Percentiles rank a stretch among this genome's conserved stretches.
phyloP scores from a whole-genome alignment of 2,329 filamentous ascomycete species.

The Colletotrichum salicis region DNA sequence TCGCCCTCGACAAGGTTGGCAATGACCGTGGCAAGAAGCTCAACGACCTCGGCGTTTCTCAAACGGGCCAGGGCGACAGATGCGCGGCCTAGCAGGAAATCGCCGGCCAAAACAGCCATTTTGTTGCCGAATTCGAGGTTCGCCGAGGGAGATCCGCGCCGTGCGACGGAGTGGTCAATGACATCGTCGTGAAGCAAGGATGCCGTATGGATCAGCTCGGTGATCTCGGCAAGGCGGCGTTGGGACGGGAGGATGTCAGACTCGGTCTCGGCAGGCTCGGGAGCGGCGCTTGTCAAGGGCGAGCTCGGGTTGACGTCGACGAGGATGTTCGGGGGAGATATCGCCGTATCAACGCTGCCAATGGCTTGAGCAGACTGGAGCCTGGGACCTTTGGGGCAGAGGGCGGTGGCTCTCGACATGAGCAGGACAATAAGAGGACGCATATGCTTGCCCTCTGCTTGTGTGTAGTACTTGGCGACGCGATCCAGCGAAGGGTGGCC shows the following conservation, averaged over 20 bases:
- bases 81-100: slow-evolving; percentile 91
- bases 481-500: slow-evolving; percentile 95
- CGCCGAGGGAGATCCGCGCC: slow-evolving; percentile 85
- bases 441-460: slow-evolving; percentile 96
- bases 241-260: slow-evolving; percentile 90
- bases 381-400: slow-evolving; percentile 70
- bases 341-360: slow-evolving; percentile 61
- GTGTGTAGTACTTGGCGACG: slow-evolving; percentile 97
- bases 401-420: slow-evolving; percentile 93
- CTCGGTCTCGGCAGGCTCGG: slow-evolving; percentile 51
- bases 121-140: slow-evolving; percentile 98
- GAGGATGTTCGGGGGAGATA: slow-evolving; percentile 70
- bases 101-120: slow-evolving; percentile 97
- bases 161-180: slow-evolving; percentile 89
- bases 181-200: slow-evolving; percentile 98
- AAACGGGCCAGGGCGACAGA: slow-evolving; percentile 92
- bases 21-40: slow-evolving; percentile 94
- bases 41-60: slow-evolving; percentile 92
- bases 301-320: slow-evolving; percentile 81
- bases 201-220: slow-evolving; percentile 96
- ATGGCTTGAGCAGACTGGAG: slow-evolving; percentile 53
- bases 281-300: slow-evolving; percentile 59
- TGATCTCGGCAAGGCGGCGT: slow-evolving; percentile 92
- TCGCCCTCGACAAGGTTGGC: slow-evolving; percentile 98
- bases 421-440: slow-evolving; percentile 93